These are phyloP conservation scores for Cubamyces lactineus DNA, from an alignment of 768 basidiomycete species.

Conservation along the genomic window DNA sequence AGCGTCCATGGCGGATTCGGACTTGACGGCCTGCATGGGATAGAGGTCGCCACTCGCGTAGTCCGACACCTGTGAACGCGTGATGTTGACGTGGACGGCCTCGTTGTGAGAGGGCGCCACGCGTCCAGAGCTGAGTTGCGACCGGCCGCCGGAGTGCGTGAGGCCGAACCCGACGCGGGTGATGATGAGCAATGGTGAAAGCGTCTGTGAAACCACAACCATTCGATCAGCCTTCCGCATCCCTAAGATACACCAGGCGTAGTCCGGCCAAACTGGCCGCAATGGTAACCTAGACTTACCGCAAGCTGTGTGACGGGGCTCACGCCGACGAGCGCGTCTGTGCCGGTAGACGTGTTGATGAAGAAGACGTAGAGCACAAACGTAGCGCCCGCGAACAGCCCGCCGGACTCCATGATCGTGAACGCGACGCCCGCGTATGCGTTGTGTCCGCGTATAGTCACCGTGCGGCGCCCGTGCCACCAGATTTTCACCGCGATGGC, in stretches of 20 bases:
- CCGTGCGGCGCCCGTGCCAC: slow-evolving; percentile 1
- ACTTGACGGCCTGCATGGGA: slow-evolving; percentile 1
- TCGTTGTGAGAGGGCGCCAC: not conserved
- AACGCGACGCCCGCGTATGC: slow-evolving; percentile 4
- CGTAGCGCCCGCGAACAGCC: slow-evolving; percentile 8
- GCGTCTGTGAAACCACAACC: not conserved
- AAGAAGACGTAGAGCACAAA: slow-evolving; percentile 6
- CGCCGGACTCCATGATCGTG: slow-evolving; percentile 14
- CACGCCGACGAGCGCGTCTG: slow-evolving; percentile 8
- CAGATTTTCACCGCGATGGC: slow-evolving; percentile 3
- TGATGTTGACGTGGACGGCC: not conserved
- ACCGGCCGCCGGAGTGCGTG: not conserved
- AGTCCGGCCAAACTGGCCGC: not conserved
- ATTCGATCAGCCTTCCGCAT: not conserved
- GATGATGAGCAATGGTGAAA: slow-evolving; percentile 5
- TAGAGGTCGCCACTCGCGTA: not conserved
- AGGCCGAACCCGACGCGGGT: slow-evolving; percentile 1
- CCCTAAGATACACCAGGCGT: no score
- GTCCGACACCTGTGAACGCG: not conserved
- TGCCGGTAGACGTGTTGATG: slow-evolving; percentile 2
- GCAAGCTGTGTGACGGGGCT: slow-evolving; percentile 7
- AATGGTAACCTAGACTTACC: not conserved
- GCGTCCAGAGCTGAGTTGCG: not conserved
- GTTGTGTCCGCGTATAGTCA: slow-evolving; percentile 3
- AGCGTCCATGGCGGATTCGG: not conserved